Evolutionary conservation across 306 rosid genomes (phyloP).

Genomic region (Cucurbita moschata): DNA sequence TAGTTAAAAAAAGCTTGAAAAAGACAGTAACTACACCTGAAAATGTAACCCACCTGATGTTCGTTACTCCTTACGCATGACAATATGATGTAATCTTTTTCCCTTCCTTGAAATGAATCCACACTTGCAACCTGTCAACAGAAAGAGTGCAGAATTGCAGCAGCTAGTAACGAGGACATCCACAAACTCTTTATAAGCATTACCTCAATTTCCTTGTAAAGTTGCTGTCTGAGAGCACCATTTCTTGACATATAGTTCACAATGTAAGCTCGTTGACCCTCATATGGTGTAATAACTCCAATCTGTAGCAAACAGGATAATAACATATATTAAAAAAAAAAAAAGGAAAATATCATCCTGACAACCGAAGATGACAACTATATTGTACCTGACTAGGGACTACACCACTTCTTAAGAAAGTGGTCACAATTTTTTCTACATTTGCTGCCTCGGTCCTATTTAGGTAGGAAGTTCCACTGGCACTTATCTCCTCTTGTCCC

Average conservation of each 20-base stretch:
- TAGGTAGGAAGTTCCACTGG: conserved; percentile 92
- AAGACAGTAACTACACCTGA: background rate
- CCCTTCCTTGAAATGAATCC: conserved; percentile 99
- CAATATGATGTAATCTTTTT: conserved; percentile 88
- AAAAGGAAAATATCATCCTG: background rate
- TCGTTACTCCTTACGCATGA: conserved; percentile 98
- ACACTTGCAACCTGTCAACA: conserved; percentile 90
- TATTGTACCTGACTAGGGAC: conserved; percentile 96
- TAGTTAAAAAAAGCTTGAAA: background rate
- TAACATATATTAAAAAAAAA: background rate
- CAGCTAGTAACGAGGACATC: background rate
- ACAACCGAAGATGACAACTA: conserved; percentile 3
- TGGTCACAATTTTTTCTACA: conserved; percentile 96
- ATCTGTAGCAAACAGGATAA: conserved; percentile 29
- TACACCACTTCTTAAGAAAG: conserved; percentile 94
- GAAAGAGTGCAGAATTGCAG: conserved; percentile 7
- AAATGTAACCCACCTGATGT: conserved; percentile 65
- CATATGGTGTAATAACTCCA: conserved; percentile 97
- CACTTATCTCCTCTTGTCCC: conserved; percentile 99
- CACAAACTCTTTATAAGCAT: background rate
- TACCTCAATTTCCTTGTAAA: conserved; percentile 98
- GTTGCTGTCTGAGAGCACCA: conserved; percentile 98
- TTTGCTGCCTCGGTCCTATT: conserved; percentile 99
- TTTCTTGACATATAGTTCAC: conserved; percentile 96
- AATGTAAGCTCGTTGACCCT: conserved; percentile 96